phyloP scores from a whole-genome alignment of 352 stramenopile genomes.

The Globisporangium irregulare region DNA sequence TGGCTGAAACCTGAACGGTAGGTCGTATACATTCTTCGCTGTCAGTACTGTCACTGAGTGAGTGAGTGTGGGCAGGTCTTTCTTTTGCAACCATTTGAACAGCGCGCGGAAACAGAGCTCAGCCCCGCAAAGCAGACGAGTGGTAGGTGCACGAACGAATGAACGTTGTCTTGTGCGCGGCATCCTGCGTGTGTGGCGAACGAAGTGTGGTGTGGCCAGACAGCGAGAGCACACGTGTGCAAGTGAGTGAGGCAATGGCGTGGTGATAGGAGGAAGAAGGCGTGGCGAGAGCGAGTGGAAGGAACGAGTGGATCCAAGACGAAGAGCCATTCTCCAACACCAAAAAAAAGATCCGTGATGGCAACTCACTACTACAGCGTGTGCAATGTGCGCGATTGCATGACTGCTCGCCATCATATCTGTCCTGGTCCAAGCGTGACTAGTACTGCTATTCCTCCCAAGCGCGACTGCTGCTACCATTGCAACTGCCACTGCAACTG shows the following conservation, averaged over 20 bases:
- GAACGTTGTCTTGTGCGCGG: neutral
- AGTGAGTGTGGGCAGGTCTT: neutral
- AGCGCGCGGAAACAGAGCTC: neutral
- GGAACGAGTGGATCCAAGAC: neutral
- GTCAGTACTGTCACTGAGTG: neutral
- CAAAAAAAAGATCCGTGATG: conserved; percentile 3
- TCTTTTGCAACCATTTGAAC: conserved; percentile 6
- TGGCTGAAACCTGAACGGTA: conserved; percentile 1
- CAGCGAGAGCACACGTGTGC: no score
- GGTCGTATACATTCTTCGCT: neutral
- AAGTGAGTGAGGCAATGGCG: neutral
- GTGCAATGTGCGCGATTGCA: neutral
- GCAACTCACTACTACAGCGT: neutral
- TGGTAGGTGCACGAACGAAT: neutral
- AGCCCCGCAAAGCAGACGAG: neutral
- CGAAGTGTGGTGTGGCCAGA: neutral
- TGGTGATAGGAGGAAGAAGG: neutral
- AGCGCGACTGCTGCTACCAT: neutral
- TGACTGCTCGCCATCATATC: neutral
- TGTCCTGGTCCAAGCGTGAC: neutral
- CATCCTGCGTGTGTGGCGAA: neutral
- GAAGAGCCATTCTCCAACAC: neutral
- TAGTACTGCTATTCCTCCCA: neutral
- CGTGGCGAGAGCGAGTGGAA: neutral
- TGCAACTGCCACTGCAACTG: neutral